Percentiles rank a stretch among this genome's conserved stretches.
Conservation (phyloP, 352 stramenopile species). For the Phytopythium delawarense region DNA sequence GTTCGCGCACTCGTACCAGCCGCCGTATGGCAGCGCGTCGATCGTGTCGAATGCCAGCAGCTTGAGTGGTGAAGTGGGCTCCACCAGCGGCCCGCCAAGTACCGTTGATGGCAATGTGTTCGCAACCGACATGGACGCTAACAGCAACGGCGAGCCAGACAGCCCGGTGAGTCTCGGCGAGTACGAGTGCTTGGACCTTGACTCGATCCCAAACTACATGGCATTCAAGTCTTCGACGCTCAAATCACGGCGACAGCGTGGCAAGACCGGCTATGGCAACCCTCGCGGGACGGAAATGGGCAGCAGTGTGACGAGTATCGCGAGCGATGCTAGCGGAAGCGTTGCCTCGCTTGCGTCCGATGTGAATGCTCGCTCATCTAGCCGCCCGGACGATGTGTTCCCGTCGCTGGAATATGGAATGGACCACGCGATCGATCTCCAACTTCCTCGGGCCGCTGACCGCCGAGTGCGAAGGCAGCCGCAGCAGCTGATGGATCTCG, state of each 20-base stretch:
- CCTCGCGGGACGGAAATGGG: background rate
- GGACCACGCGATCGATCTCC: conserved; percentile 7
- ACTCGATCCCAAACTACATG: conserved; percentile 70
- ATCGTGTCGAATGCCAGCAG: conserved; percentile 31
- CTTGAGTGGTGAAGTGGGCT: conserved; percentile 7
- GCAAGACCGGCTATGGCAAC: background rate
- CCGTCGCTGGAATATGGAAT: conserved; percentile 13
- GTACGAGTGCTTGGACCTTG: conserved; percentile 71
- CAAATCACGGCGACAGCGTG: conserved; percentile 16
- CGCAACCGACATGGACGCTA: conserved; percentile 1
- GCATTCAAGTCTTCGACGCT: conserved; percentile 56
- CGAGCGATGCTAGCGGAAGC: conserved; percentile 19
- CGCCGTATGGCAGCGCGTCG: conserved; percentile 18
- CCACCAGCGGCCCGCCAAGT: background rate
- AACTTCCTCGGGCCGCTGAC: background rate
- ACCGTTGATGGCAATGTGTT: background rate
- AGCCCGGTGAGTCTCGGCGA: conserved; percentile 56
- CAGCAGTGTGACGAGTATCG: conserved; percentile 16
- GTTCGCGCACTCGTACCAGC: conserved; percentile 50
- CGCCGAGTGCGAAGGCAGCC: conserved; percentile 3
- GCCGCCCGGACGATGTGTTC: conserved; percentile 21
- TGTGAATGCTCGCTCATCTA: conserved; percentile 3
- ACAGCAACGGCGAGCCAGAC: conserved; percentile 21
- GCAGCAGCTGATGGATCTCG: conserved; percentile 54
- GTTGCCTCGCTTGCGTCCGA: conserved; percentile 19